phyloP scores from a whole-genome alignment of 192 early-diverging fungal genomes.

The Linnemannia elongata region DNA sequence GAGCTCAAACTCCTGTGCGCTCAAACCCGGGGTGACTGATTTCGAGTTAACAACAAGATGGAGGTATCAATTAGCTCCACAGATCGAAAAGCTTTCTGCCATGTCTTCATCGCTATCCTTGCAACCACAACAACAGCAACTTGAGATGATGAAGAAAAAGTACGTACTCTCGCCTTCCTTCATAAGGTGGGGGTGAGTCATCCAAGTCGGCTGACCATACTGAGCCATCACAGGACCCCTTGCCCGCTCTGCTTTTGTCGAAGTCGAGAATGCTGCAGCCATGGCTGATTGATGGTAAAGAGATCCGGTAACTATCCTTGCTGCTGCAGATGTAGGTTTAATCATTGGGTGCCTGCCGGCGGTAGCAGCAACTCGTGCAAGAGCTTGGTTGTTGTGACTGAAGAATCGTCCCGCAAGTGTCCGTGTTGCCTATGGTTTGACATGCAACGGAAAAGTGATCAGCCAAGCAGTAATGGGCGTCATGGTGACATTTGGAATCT shows the following conservation, averaged over 20 bases:
- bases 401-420: constrained; percentile 34
- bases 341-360: background rate
- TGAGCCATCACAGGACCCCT: constrained; percentile 10
- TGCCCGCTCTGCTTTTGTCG: background rate
- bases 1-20: constrained; percentile 79
- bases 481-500: background rate
- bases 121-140: too few relatives aligned
- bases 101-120: background rate
- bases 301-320: constrained; percentile 6
- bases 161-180: constrained; percentile 74
- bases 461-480: background rate
- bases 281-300: background rate
- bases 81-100: background rate
- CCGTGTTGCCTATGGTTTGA: constrained; percentile 32
- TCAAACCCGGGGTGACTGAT: constrained; percentile 84
- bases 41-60: constrained; percentile 3
- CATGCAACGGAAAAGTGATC: background rate
- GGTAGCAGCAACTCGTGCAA: background rate
- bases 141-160: background rate
- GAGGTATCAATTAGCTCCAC: background rate
- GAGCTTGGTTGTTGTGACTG: background rate
- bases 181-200: constrained; percentile 89
- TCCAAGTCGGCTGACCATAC: constrained; percentile 85
- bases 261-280: constrained; percentile 24
- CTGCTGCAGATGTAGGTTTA: constrained; percentile 10